These are phyloP conservation scores for Chytriomyces confervae DNA, from an alignment of 192 early-diverging fungal genomes.

Conservation along the genomic window DNA sequence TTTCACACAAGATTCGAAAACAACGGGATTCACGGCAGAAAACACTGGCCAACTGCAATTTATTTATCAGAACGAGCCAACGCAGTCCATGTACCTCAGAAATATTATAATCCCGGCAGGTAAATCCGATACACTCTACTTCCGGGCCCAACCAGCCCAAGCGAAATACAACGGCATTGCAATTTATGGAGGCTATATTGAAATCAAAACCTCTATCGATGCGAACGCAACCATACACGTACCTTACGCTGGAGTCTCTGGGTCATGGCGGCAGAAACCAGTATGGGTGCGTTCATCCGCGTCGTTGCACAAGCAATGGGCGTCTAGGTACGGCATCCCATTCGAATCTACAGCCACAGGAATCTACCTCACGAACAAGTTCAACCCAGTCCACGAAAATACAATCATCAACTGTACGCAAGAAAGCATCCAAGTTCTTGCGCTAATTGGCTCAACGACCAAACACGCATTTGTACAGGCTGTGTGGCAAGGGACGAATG, in stretches of 20 bases:
- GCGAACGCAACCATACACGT: background rate
- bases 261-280: slow-evolving; percentile 30
- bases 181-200: slow-evolving; percentile 42
- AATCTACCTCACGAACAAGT: too few relatives aligned
- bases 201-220: background rate
- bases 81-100: background rate
- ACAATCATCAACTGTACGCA: too few relatives aligned
- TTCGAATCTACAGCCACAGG: background rate
- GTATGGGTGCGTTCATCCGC: slow-evolving; percentile 27
- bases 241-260: slow-evolving; percentile 17
- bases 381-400: too few relatives aligned
- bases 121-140: slow-evolving; percentile 31
- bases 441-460: too few relatives aligned
- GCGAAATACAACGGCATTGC: slow-evolving; percentile 9
- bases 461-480: too few relatives aligned
- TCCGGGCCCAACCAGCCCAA: slow-evolving; percentile 38
- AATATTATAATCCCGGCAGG: slow-evolving; percentile 40
- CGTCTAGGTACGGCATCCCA: background rate
- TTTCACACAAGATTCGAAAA: slow-evolving; percentile 16
- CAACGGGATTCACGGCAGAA: slow-evolving; percentile 22
- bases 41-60: slow-evolving; percentile 2
- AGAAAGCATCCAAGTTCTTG: too few relatives aligned
- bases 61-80: background rate
- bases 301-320: background rate
- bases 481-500: too few relatives aligned